These are phyloP conservation scores for Euphrasia confusa DNA, from an alignment of 257 asterid species.

Conservation along the genomic window DNA sequence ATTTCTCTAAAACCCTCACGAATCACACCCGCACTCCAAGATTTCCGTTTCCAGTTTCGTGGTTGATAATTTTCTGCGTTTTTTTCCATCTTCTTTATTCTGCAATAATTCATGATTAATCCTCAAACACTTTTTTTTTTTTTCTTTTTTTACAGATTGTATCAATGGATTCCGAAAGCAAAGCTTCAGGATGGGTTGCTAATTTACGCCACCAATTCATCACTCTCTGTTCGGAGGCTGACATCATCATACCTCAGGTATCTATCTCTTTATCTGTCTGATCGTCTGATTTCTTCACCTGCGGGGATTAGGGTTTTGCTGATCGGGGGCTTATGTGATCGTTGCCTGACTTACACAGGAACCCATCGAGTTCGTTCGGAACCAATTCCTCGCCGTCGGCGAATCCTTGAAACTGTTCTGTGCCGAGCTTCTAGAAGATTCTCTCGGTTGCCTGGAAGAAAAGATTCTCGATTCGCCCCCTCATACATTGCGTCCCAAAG, in stretches of 20 bases:
- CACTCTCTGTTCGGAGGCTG: neutral
- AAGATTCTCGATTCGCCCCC: neutral
- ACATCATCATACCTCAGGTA: conserved; percentile 16
- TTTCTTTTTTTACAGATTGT: no score
- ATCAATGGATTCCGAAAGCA: conserved; percentile 12
- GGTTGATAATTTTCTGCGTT: no score
- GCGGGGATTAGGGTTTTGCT: neutral
- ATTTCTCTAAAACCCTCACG: no score
- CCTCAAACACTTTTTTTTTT: no score
- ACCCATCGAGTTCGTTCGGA: conserved; percentile 8
- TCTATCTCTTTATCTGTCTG: neutral
- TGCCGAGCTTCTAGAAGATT: conserved; percentile 3
- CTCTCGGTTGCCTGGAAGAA: neutral
- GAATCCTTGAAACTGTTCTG: conserved; percentile 11
- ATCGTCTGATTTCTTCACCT: no score
- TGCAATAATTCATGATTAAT: no score
- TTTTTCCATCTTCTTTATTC: no score
- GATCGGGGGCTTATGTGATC: neutral
- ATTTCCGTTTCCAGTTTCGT: no score
- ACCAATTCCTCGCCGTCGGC: neutral
- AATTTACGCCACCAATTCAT: neutral
- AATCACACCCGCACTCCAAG: no score
- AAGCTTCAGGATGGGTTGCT: conserved; percentile 4
- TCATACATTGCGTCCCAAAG: neutral
- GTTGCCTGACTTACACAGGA: conserved; percentile 9